Base-by-base conservation (phyloP, 2,329 filamentous ascomycete genomes). In the Ophiostoma fasciatum region DNA sequence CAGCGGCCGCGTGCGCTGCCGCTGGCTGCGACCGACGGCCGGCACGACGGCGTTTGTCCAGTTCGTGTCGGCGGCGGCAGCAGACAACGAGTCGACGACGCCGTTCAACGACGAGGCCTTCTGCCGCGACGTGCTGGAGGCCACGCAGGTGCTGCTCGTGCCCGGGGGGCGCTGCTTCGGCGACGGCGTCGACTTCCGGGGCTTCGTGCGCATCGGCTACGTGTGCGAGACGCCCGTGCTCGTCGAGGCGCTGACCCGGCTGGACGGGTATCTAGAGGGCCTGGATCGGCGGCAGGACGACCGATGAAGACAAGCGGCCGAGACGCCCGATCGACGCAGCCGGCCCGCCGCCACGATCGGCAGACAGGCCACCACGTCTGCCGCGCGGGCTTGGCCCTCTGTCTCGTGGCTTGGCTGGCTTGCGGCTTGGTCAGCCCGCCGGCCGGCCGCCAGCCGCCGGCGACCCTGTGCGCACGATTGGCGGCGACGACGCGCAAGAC, bases 31-130 rank as follows among this genome's bases (percentile, higher is more conserved):
- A 53, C 84, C 84, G 2, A 71, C 71, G 5, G 82, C 81, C 1
- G 84, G 83, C 0, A 92, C 82, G 2, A 88, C 80, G 8, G 79
- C 80, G 0, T 82, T 92, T 48, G 58, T 92, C 38, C 73, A 69
- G 47, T 83, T 92, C 45, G 63, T 61, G 36, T 63, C 66, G 34
- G 66, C 68, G 31, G 72, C 0, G 9, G 11, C 21, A 21, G n/a
- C 6, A 19, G 31, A 21, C n/a, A 12, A 27, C 14, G n/a, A 8
- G 7, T 25, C 29, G 13, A 22, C 17, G 13, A 62, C 66, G 50
- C 65, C 73, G 2, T 66, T 92, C 1, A 73, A 88, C 47, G 79
- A 87, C 42, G 71, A 68, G n/a, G 62, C 63, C 4, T 78, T 93
- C 46, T 88, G 80, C 47, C 60, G 72, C 46, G 68, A 74, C 49